Conservation (phyloP, 2,329 filamentous ascomycete species). For the Dactylellina parvicollis region DNA sequence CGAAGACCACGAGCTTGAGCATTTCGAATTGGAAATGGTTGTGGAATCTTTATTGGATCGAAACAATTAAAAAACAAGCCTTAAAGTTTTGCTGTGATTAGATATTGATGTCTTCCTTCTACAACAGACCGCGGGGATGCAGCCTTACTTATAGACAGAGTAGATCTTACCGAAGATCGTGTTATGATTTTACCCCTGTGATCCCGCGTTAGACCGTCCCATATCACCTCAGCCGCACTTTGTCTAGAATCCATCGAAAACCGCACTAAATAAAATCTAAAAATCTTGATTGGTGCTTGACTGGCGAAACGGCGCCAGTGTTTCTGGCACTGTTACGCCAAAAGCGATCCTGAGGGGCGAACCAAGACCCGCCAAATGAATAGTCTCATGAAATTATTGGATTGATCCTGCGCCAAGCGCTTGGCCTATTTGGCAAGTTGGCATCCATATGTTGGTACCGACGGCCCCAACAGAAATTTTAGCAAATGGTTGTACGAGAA, state of each 20-base stretch:
- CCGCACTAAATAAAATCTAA: neutral
- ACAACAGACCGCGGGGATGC: neutral
- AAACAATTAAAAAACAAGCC: neutral
- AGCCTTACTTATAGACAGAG: slow-evolving; percentile 1
- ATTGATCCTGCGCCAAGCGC: slow-evolving; percentile 29
- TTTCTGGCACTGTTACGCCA: neutral
- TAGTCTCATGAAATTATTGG: neutral
- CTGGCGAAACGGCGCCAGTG: slow-evolving; percentile 2
- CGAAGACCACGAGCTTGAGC: slow-evolving; percentile 17
- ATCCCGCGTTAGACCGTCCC: neutral
- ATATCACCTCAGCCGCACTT: slow-evolving; percentile 21
- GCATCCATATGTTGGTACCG: too few relatives aligned
- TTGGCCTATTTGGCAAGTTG: slow-evolving; percentile 9
- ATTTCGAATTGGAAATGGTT: slow-evolving; percentile 6
- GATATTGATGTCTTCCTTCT: neutral
- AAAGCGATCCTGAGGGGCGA: neutral
- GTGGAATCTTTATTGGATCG: neutral
- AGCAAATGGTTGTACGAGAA: too few relatives aligned
- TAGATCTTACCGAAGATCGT: neutral
- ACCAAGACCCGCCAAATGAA: neutral
- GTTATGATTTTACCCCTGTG: neutral
- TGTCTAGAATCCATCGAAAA: slow-evolving; percentile 24
- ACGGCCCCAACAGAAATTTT: too few relatives aligned
- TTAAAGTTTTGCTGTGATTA: neutral
- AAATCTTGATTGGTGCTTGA: slow-evolving; percentile 1